Conservation (phyloP, 2,329 filamentous ascomycete species). For the Mycogone perniciosa region DNA sequence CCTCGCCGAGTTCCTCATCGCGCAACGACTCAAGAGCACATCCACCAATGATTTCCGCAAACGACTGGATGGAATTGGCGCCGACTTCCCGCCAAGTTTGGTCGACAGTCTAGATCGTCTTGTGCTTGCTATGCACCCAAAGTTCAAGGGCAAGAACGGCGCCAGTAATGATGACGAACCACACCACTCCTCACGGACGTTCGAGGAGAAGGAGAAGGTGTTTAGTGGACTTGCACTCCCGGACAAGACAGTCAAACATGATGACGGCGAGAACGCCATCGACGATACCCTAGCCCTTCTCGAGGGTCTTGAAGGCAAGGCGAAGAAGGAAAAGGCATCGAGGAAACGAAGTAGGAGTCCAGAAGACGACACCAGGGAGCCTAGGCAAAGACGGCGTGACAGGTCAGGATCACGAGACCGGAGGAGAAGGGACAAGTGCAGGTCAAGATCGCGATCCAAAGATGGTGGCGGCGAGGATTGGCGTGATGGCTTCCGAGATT, state of each 20-base stretch:
- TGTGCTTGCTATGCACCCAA: conserved; percentile 84
- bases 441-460: conserved; percentile 34
- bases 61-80: conserved; percentile 68
- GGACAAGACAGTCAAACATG: conserved; percentile 53
- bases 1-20: conserved; percentile 92
- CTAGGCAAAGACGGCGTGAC: conserved; percentile 35
- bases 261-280: conserved; percentile 56
- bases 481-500: conserved; percentile 28
- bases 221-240: conserved; percentile 87
- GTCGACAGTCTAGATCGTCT: conserved; percentile 88
- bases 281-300: conserved; percentile 90
- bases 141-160: conserved; percentile 59
- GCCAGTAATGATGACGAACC: conserved; percentile 34
- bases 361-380: conserved; percentile 38
- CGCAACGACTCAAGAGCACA: conserved; percentile 71
- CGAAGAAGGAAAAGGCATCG: conserved; percentile 41
- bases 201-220: conserved; percentile 73
- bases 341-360: conserved; percentile 57
- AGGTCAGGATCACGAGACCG: conserved; percentile 39
- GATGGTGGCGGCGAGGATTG: conserved; percentile 41
- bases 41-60: conserved; percentile 67
- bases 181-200: conserved; percentile 34
- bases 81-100: conserved; percentile 77
- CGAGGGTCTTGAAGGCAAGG: conserved; percentile 74
- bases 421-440: conserved; percentile 24